phyloP scores from a whole-genome alignment of 2,329 filamentous ascomycete genomes.

The Akanthomyces uredinophilus region DNA sequence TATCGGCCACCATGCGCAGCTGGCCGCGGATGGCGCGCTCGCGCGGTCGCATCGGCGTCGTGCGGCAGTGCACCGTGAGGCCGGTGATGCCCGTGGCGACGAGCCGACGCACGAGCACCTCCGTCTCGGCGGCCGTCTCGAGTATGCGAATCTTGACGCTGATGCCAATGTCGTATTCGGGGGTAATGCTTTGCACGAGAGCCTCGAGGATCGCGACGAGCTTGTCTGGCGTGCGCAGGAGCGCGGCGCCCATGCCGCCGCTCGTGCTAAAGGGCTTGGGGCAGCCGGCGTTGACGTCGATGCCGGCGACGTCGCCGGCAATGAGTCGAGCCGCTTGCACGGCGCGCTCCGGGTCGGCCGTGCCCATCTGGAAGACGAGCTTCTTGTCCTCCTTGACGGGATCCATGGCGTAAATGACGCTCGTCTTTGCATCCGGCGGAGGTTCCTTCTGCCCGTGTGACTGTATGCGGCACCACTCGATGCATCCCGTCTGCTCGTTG shows the following conservation, averaged over 20 bases:
- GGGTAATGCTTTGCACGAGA: constrained; percentile 71
- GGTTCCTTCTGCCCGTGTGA: constrained; percentile 62
- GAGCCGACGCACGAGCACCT: constrained; percentile 69
- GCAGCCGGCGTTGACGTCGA: constrained; percentile 97
- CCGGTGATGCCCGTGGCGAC: constrained; percentile 86
- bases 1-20: constrained; percentile 72
- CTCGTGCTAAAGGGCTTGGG: constrained; percentile 93
- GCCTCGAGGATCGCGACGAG: constrained; percentile 78
- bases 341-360: constrained; percentile 73
- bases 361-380: constrained; percentile 90
- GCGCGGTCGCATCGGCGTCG: constrained; percentile 88
- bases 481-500: constrained; percentile 69
- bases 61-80: constrained; percentile 91
- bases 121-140: constrained; percentile 69
- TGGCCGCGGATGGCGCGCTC: constrained; percentile 84
- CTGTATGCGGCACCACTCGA: constrained; percentile 78
- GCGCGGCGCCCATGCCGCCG: constrained; percentile 91
- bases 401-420: constrained; percentile 78
- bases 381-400: constrained; percentile 68
- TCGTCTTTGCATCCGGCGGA: constrained; percentile 50
- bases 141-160: constrained; percentile 95
- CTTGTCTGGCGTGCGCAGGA: constrained; percentile 78
- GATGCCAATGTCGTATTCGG: constrained; percentile 81
- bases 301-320: constrained; percentile 82
- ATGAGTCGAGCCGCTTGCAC: constrained; percentile 81